Percentiles rank a stretch among this genome's conserved stretches.
Evolutionary conservation across 73 alveolate species (phyloP).

Genomic region (Paramecium pentaurelia): DNA sequence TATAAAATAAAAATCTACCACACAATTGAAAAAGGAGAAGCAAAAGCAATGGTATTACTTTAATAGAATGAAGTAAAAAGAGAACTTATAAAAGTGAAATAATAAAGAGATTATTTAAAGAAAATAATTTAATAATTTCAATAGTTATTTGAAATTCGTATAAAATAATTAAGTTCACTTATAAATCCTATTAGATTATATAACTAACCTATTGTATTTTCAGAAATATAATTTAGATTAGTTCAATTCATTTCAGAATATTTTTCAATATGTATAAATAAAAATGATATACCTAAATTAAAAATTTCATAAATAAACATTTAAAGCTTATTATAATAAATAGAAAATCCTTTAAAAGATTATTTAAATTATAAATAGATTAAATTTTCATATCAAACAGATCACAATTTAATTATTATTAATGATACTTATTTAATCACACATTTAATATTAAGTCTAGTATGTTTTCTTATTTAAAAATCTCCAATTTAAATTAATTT

Average conservation of each 20-base stretch:
- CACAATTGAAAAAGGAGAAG: background rate
- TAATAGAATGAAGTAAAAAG: background rate
- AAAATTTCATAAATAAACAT: background rate
- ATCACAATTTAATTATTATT: background rate
- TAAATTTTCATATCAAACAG: background rate
- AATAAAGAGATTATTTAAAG: background rate
- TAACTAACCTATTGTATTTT: background rate
- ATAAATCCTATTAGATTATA: background rate
- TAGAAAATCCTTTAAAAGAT: background rate
- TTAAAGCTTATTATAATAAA: background rate
- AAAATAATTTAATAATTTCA: background rate
- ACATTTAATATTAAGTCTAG: background rate
- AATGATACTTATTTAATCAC: background rate
- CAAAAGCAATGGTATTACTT: background rate
- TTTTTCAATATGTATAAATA: background rate
- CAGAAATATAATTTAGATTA: background rate
- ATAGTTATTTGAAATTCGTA: background rate
- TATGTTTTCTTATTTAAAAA: background rate
- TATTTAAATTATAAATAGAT: background rate
- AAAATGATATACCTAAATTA: background rate
- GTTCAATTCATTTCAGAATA: background rate
- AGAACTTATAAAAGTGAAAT: background rate
- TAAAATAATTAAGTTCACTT: background rate
- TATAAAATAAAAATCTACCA: background rate
- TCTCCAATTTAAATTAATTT: background rate